Conservation (phyloP, 2,329 filamentous ascomycete species). For the Calonectria pseudoturangicola region DNA sequence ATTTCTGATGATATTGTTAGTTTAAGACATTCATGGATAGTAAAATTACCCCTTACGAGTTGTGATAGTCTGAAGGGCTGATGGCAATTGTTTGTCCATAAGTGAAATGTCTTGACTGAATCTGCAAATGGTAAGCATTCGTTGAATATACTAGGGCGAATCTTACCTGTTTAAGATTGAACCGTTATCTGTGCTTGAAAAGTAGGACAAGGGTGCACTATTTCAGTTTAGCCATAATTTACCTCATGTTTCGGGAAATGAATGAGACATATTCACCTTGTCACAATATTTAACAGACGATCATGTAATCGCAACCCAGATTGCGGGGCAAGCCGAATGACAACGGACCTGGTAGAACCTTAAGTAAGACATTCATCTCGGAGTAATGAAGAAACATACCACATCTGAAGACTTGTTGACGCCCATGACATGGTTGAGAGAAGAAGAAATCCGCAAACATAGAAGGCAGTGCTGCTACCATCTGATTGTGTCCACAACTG, state of each 20-base stretch:
- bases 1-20: neutral
- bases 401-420: conserved; percentile 1
- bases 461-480: neutral
- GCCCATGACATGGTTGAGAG: conserved; percentile 6
- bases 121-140: neutral
- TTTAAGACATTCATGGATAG: neutral
- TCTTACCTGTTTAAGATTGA: neutral
- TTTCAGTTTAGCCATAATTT: neutral
- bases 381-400: neutral
- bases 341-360: neutral
- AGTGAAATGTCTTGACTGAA: conserved; percentile 15
- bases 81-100: conserved; percentile 7
- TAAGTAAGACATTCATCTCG: neutral
- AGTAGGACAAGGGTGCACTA: conserved; percentile 6
- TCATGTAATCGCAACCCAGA: neutral
- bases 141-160: accelerated
- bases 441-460: neutral
- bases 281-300: neutral
- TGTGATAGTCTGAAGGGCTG: neutral
- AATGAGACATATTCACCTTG: neutral
- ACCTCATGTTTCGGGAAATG: no score
- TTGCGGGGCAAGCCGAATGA: conserved; percentile 10
- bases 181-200: conserved; percentile 2
- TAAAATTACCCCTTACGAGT: neutral
- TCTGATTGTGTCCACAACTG: conserved; percentile 2